A percentile compares a stretch with the other conserved stretches of the same genome.
Conservation (phyloP, 1,284 basidiomycete species). For the Ustilago nuda region DNA sequence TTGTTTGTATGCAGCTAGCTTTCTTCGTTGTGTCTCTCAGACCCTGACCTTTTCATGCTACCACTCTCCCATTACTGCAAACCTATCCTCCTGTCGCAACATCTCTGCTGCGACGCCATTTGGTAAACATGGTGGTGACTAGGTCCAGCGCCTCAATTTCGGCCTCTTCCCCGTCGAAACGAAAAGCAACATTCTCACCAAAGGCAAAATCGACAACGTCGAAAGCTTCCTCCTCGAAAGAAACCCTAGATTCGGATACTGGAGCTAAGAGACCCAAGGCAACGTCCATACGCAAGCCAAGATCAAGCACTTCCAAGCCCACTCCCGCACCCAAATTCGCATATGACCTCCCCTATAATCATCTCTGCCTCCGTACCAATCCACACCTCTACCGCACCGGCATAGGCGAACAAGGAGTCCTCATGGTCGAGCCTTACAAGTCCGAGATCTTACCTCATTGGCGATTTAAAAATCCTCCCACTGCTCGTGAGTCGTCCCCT, state of each 20-base stretch:
- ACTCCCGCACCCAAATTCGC: slow-evolving; percentile 26
- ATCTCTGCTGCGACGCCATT: not conserved
- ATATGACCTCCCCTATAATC: slow-evolving; percentile 34
- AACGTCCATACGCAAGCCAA: not conserved
- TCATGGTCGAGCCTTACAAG: slow-evolving; percentile 52
- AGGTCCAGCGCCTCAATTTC: slow-evolving; percentile 8
- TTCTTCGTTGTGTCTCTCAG: not conserved
- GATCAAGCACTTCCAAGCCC: not conserved
- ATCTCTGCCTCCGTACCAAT: slow-evolving; percentile 26
- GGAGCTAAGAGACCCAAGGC: not conserved
- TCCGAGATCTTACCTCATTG: slow-evolving; percentile 44
- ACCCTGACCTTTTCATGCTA: too few relatives aligned
- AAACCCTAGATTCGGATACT: not conserved
- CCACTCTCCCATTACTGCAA: too few relatives aligned
- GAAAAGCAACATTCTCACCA: not conserved
- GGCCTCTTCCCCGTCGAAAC: not conserved
- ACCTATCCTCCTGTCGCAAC: not conserved
- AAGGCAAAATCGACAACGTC: not conserved
- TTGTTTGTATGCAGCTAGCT: not conserved
- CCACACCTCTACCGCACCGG: slow-evolving; percentile 50
- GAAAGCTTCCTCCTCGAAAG: not conserved
- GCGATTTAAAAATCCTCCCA: slow-evolving; percentile 36
- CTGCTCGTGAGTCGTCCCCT: slow-evolving; percentile 21
- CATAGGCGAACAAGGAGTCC: slow-evolving; percentile 50
- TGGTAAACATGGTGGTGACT: slow-evolving; percentile 21